Conservation (phyloP, 106 monocot species). For the Apostasia shenzhenica region DNA sequence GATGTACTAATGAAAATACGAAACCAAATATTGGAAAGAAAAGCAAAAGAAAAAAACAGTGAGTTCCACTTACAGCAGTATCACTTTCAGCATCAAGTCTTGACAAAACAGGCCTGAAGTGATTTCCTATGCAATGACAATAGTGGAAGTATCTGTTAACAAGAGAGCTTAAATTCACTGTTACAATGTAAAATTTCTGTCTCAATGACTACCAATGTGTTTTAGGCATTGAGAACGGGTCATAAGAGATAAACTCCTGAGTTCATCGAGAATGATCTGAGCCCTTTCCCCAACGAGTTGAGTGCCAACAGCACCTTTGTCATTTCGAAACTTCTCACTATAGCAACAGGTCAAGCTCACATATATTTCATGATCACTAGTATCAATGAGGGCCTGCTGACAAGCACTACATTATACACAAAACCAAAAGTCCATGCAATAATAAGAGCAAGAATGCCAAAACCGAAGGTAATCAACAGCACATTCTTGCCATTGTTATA, state of each 20-base stretch:
- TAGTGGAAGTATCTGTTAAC: not conserved
- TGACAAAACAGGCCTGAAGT: slow-evolving; percentile 62
- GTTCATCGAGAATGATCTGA: slow-evolving; percentile 89
- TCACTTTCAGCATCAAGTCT: slow-evolving; percentile 56
- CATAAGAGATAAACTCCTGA: slow-evolving; percentile 52
- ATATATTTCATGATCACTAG: slow-evolving; percentile 84
- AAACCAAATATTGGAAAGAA: not conserved
- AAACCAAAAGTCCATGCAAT: not conserved
- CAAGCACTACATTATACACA: not conserved
- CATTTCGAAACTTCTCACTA: slow-evolving; percentile 43
- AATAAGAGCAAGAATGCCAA: not conserved
- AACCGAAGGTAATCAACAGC: too few relatives aligned
- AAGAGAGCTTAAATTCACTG: slow-evolving; percentile 3
- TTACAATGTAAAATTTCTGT: not conserved
- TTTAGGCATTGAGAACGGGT: slow-evolving; percentile 57
- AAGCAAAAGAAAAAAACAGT: slow-evolving; percentile 1
- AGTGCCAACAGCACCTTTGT: slow-evolving; percentile 76
- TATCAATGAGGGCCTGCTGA: slow-evolving; percentile 74
- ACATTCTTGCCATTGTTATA: too few relatives aligned
- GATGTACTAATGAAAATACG: slow-evolving; percentile 3
- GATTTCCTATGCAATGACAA: slow-evolving; percentile 36
- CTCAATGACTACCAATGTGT: slow-evolving; percentile 62
- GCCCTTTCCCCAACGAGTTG: slow-evolving; percentile 88
- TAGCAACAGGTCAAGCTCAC: slow-evolving; percentile 73
- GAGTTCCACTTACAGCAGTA: slow-evolving; percentile 53